Percentiles rank a stretch among this genome's conserved stretches.
Conservation (phyloP, 352 stramenopile species). For the Phytophthora idaei region DNA sequence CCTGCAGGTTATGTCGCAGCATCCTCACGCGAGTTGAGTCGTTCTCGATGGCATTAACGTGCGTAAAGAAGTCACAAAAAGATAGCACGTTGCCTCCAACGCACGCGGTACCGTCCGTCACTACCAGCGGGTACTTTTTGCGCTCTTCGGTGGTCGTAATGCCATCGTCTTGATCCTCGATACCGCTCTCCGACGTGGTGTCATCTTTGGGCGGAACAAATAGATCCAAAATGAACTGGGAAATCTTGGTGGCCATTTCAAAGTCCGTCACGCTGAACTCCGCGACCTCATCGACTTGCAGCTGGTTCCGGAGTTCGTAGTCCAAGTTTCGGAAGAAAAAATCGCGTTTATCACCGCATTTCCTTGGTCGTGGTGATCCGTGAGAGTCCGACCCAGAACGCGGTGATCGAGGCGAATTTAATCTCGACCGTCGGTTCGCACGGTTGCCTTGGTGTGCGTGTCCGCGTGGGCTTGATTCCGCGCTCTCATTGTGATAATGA, state of each 20-base stretch:
- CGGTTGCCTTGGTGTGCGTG: conserved; percentile 22
- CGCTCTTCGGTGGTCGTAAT: conserved; percentile 10
- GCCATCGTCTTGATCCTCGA: conserved; percentile 21
- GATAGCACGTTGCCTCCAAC: conserved; percentile 81
- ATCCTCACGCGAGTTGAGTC: conserved; percentile 67
- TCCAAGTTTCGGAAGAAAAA: conserved; percentile 85
- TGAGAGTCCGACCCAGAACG: conserved; percentile 28
- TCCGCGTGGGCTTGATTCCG: conserved; percentile 27
- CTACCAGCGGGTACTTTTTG: conserved; percentile 50
- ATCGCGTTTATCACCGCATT: conserved; percentile 83
- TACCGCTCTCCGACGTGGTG: conserved; percentile 12
- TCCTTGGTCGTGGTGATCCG: conserved; percentile 34
- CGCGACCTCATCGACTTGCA: conserved; percentile 82
- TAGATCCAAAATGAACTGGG: conserved; percentile 56
- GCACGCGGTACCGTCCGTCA: conserved; percentile 85
- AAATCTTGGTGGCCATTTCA: conserved; percentile 81
- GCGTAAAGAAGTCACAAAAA: conserved; percentile 80
- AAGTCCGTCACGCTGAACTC: conserved; percentile 84
- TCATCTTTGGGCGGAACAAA: conserved; percentile 33
- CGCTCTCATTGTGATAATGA: conserved; percentile 26
- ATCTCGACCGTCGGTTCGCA: conserved; percentile 20
- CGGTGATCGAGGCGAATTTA: conserved; percentile 33
- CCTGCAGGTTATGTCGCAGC: conserved; percentile 73
- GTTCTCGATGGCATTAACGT: conserved; percentile 80
- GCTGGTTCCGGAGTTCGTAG: conserved; percentile 60